Conservation (phyloP, 345 rosid genomes). For the Microthlaspi erraticum region DNA sequence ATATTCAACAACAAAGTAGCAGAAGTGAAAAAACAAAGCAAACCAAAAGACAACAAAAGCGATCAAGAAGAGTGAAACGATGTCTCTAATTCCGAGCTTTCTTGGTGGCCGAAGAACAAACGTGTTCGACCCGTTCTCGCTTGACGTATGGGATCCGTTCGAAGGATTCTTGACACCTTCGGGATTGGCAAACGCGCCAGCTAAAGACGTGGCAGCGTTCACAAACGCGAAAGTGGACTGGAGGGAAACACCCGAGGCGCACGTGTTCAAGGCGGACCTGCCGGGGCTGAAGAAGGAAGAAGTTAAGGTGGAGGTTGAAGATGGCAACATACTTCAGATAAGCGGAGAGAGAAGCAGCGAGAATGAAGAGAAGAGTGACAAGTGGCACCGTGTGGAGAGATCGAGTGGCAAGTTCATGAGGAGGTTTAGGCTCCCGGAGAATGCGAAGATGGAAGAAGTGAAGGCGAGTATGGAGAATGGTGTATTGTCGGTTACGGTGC, state of each 20-base stretch:
- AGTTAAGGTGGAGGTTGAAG: slow-evolving; percentile 52
- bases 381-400: slow-evolving; percentile 52
- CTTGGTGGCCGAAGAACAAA: slow-evolving; percentile 41
- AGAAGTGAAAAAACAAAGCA: neutral
- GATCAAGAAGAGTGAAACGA: neutral
- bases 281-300: slow-evolving; percentile 51
- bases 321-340: slow-evolving; percentile 45
- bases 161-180: slow-evolving; percentile 25
- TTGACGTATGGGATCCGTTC: slow-evolving; percentile 43
- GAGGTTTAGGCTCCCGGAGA: slow-evolving; percentile 47
- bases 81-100: slow-evolving; percentile 44
- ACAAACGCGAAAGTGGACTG: slow-evolving; percentile 45
- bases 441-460: slow-evolving; percentile 40
- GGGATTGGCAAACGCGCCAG: neutral
- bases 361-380: slow-evolving; percentile 48
- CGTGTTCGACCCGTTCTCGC: slow-evolving; percentile 46
- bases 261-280: slow-evolving; percentile 47
- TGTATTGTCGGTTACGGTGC: slow-evolving; percentile 40
- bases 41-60: neutral
- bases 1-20: neutral
- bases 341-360: slow-evolving; percentile 47
- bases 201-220: slow-evolving; percentile 37
- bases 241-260: slow-evolving; percentile 51
- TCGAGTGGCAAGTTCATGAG: slow-evolving; percentile 45
- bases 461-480: slow-evolving; percentile 49